Base-by-base conservation (phyloP, 768 basidiomycete species). In the Kwoniella sp. region DNA sequence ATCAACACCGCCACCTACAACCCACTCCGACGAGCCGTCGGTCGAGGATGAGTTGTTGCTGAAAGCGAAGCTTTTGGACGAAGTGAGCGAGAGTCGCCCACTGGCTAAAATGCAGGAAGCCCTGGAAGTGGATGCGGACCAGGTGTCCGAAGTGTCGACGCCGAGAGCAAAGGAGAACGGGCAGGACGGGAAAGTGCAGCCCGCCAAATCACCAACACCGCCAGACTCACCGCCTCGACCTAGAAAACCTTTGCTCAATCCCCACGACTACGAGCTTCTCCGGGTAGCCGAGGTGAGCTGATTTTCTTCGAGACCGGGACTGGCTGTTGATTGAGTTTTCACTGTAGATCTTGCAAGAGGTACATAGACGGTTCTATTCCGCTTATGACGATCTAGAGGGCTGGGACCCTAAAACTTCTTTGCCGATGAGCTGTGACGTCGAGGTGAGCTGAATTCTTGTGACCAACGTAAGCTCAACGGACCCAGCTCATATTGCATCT, bases 91-190 rank as follows among this genome's bases (percentile, higher is more conserved):
- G 74, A 88, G 90, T 67, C 84, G 92, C 36, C 92, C 92, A 9
- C 79, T 95, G 58, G 91, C 90, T 17, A 92, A 89, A 83, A 87
- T 88, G 80, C 91, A 94, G 78, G 90, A 92, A 75, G 67, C 70
- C 58, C 27, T 79, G 27, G 77, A 80, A 47, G 51, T 66, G 37
- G 64, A 26, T 51, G n/a, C 21, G 22, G 48, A 81, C 36, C 29
- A 47, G 12, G 27, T n/a, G n/a, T n/a, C 27, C 8, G 50, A 58
- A 9, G 40, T 10, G 40, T 22, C 33, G 17, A 12, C 21, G n/a
- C 4, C 8, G 26, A 24, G 22, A 27, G 50, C 33, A 25, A 49
- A 17, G 26, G 40, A 9, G 19, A 60, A 33, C 25, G 24, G 26
- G 49, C 5, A 33, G 33, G 7, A 5, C 33, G 1, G 21, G 22